These are phyloP conservation scores for Ogataea kodamae DNA, from an alignment of 805 yeast genomes.

Conservation along the genomic window DNA sequence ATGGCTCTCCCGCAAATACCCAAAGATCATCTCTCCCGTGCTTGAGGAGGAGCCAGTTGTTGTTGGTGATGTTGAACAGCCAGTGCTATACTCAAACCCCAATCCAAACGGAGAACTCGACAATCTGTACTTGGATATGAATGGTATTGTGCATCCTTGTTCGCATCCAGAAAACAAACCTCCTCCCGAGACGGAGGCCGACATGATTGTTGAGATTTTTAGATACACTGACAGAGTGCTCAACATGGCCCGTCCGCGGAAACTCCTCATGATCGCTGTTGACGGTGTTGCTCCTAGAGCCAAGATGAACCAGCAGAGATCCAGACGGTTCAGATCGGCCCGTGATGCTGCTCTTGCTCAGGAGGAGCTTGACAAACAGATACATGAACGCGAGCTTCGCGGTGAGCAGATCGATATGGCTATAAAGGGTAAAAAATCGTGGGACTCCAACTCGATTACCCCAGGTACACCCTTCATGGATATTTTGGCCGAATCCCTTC, in stretches of 20 bases:
- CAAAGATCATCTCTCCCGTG: conserved; percentile 90
- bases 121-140: conserved; percentile 93
- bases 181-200: conserved; percentile 94
- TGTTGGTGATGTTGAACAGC: conserved; percentile 60
- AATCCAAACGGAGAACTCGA: conserved; percentile 97
- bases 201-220: conserved; percentile 92
- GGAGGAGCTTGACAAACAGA: conserved; percentile 60
- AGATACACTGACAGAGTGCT: conserved; percentile 89
- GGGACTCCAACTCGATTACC: conserved; percentile 97
- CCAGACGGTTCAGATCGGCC: conserved; percentile 89
- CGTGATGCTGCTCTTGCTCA: conserved; percentile 81
- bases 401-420: conserved; percentile 79
- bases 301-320: conserved; percentile 94
- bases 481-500: conserved; percentile 70
- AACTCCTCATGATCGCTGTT: conserved; percentile 89
- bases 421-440: conserved; percentile 66
- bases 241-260: conserved; percentile 92
- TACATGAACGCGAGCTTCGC: conserved; percentile 54
- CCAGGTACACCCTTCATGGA: conserved; percentile 99
- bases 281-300: conserved; percentile 99
- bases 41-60: conserved; percentile 63
- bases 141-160: conserved; percentile 98
- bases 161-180: conserved; percentile 97
- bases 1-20: conserved; percentile 91
- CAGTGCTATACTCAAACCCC: conserved; percentile 64